Evolutionary conservation across 768 basidiomycete genomes (phyloP).

Genomic region (Neoboletus magnificus): DNA sequence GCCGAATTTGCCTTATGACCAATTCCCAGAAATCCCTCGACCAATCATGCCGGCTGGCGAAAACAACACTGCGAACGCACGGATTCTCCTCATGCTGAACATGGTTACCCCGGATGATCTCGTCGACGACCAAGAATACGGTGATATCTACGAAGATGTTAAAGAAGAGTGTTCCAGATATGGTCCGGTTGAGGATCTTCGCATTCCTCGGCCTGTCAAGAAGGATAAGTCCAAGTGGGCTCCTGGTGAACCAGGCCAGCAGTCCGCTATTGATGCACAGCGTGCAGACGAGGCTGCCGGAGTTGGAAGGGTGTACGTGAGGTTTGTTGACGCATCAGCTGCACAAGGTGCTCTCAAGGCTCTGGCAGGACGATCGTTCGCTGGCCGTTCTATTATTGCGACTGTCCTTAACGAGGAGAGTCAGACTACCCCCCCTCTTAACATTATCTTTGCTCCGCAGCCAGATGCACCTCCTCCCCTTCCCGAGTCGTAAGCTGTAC

Average conservation of each 20-base stretch:
- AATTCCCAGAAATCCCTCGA: conserved; percentile 79
- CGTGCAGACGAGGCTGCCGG: conserved; percentile 85
- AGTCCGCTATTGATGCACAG: conserved; percentile 62
- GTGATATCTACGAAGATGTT: conserved; percentile 92
- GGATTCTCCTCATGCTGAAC: conserved; percentile 95
- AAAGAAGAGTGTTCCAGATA: conserved; percentile 84
- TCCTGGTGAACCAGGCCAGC: conserved; percentile 55
- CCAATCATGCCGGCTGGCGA: conserved; percentile 88
- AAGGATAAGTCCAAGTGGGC: conserved; percentile 81
- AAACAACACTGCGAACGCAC: conserved; percentile 53
- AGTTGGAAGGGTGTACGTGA: conserved; percentile 94
- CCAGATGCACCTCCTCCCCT: conserved; percentile 80
- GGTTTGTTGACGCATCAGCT: conserved; percentile 61
- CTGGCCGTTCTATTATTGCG: conserved; percentile 82
- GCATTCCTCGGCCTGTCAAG: conserved; percentile 86
- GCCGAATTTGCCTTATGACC: conserved; percentile 68
- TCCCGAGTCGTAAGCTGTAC: conserved; percentile 37
- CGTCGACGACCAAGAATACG: conserved; percentile 85
- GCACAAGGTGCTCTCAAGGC: conserved; percentile 76
- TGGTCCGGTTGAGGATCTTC: conserved; percentile 78
- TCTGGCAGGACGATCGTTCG: conserved; percentile 87
- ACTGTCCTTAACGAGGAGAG: conserved; percentile 81
- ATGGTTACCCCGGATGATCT: conserved; percentile 97
- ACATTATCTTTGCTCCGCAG: conserved; percentile 80
- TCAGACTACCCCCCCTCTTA: conserved; percentile 78